Evolutionary conservation across 1,284 basidiomycete species (phyloP), one percentile per base, ranked within the genome.

Genomic region (Irpex sp.): DNA sequence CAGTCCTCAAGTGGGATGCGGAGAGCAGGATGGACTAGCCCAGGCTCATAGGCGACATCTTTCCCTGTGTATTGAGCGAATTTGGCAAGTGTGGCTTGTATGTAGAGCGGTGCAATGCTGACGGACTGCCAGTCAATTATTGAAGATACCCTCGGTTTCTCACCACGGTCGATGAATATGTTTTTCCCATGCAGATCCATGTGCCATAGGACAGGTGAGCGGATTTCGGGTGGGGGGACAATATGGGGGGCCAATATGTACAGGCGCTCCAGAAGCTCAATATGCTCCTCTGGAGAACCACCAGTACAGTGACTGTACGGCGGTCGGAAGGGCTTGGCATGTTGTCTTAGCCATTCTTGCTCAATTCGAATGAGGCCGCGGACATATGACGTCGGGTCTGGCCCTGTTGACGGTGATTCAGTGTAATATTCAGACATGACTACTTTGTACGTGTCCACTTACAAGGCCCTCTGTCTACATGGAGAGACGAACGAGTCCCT

Each of bases 61-160:
- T 51, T 9, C 19, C 31, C 61, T 2, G 55, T 52, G 37, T 47
- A 59, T 11, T 19, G 37, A 31, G 44, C 59, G 17, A 19, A 60
- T 11, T 47, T 48, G 6, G 63, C 60, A 38, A 62, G 8, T 9
- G 6, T 31, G 13, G 21, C 49, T 54, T 68, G 67, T 40, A 64
- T 21, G 54, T 49, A 66, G 47, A 58, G 54, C 21, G 65, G 65
- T 19, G 26, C 51, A 26, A 64, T 49, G 1, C 40, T 44, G 8
- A 60, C 36, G 49, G 57, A 48, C 58, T 76, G 74, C 76, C 75
- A 76, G 65, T 76, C 75, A 47, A 77, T 72, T 58, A 76, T 65
- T 31, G 68, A 65, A 9, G 63, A 62, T 26, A 77, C 61, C 21
- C 64, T 26, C 36, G 62, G 60, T 19, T 60, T 61, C 37, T 65